Percentiles rank a stretch among this genome's conserved stretches.
phyloP scores from a whole-genome alignment of 495 filamentous ascomycete species.

The Pseudotulostoma volvatum region DNA sequence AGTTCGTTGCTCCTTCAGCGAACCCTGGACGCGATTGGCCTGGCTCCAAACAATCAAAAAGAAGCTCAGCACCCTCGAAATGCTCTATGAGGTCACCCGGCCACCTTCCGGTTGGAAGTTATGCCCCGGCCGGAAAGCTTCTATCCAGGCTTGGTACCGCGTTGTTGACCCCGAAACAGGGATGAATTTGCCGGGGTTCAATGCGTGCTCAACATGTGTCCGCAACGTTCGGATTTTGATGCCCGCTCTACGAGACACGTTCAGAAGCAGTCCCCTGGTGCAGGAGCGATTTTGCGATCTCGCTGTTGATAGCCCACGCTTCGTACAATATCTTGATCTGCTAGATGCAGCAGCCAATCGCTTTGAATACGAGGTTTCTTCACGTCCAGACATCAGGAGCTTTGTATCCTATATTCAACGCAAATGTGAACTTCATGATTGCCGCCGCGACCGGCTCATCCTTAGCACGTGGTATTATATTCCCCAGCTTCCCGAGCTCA shows the following conservation, averaged over 20 bases:
- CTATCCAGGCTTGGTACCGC: conserved; percentile 39
- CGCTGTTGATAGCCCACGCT: conserved; percentile 33
- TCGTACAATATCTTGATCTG: conserved; percentile 44
- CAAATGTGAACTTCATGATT: conserved; percentile 36
- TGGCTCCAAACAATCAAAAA: conserved; percentile 48
- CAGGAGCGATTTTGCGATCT: conserved; percentile 32
- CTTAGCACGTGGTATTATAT: conserved; percentile 44
- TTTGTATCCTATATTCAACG: conserved; percentile 36
- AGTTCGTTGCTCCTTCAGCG: conserved; percentile 42
- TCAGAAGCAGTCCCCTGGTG: conserved; percentile 17
- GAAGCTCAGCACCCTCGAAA: conserved; percentile 30
- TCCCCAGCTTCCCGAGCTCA: conserved; percentile 44
- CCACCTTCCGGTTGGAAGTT: conserved; percentile 21
- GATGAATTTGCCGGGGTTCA: conserved; percentile 35
- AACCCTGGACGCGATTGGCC: conserved; percentile 49
- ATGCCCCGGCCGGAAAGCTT: conserved; percentile 38
- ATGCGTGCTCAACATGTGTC: conserved; percentile 38
- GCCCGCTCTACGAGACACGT: conserved; percentile 32
- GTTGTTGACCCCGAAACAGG: conserved; percentile 38
- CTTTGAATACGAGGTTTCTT: conserved; percentile 17
- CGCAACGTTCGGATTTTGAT: conserved; percentile 35
- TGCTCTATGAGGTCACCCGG: conserved; percentile 37
- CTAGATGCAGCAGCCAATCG: conserved; percentile 38
- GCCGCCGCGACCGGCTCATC: conserved; percentile 34
- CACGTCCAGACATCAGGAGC: conserved; percentile 28